These are phyloP conservation scores for Beauveria scarabaeidicola DNA, from an alignment of 2,329 filamentous ascomycete species.

Conservation along the genomic window DNA sequence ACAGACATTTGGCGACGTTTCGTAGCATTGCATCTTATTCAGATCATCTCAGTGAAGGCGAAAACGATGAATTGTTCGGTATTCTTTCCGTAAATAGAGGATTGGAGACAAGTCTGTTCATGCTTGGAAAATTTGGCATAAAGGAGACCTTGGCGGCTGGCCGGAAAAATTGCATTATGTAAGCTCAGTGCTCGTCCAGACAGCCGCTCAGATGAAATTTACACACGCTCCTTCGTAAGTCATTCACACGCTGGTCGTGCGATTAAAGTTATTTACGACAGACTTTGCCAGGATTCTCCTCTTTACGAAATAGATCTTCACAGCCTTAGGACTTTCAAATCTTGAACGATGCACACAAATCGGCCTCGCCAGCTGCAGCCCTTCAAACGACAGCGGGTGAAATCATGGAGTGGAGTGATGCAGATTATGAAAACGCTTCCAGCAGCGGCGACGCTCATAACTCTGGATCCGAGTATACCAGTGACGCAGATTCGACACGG, in stretches of 20 bases:
- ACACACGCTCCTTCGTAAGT: not conserved
- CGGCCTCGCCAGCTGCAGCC: not conserved
- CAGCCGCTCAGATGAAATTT: not conserved
- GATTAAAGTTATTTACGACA: too few relatives aligned
- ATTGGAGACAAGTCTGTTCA: not conserved
- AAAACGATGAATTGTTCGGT: not conserved
- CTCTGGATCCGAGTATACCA: constrained; percentile 1
- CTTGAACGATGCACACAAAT: not conserved
- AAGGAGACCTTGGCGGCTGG: not conserved
- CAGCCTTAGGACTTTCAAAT: not conserved
- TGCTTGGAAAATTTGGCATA: not conserved
- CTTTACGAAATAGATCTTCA: too few relatives aligned
- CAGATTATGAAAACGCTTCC: not conserved
- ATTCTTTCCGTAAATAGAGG: not conserved
- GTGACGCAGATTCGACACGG: constrained; percentile 11
- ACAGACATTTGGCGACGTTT: constrained; percentile 21
- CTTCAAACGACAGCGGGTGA: constrained; percentile 6
- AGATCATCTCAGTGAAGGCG: not conserved
- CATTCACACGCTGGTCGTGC: not conserved
- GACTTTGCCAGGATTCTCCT: not conserved
- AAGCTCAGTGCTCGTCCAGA: not conserved
- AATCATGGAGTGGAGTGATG: constrained; percentile 8
- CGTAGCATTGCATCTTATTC: constrained; percentile 31
- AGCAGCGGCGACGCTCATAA: not conserved
- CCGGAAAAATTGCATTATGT: constrained; percentile 2